Evolutionary conservation across 768 basidiomycete genomes (phyloP), one percentile per base, ranked within the genome.

Genomic region (Mycena chlorophos): DNA sequence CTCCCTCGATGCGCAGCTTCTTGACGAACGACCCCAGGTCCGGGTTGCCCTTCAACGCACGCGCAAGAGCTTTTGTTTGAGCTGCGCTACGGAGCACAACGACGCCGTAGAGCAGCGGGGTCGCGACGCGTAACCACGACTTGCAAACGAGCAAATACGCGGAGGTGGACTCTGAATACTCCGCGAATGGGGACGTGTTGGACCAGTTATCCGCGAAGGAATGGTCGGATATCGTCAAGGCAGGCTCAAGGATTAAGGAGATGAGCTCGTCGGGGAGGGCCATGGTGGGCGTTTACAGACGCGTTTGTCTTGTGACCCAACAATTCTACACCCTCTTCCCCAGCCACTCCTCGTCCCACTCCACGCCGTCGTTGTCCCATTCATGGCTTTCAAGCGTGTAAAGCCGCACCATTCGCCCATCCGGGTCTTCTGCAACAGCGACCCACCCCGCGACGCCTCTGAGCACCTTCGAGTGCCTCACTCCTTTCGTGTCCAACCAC

Each of bases 1-100:
- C 60, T 12, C 62, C 61, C 49, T 65, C 62, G 28, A 65, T 47
- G 22, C 63, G 63, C 20, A 66, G 52, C 42, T 65, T 66, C 56
- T 62, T 58, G 51, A 67, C 63, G 40, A 65, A 62, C 2, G 26
- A 19, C 20, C 58, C 66, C 6, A 67, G 54, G 8, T 50, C 16
- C 10, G 23, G 12, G 19, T 63, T 61, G 13, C 26, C 39, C n/a
- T 49, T 45, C 5, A 67, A 40, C 4, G 63, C 55, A 8, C 49
- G 53, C 12, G 58, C 56, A 25, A 66, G 46, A 17, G 64, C 55
- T 12, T 57, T 43, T 1, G 57, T 56, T 49, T 67, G 66, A n/a
- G 58, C 58, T 42, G 51, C 61, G 1, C 51, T 62, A 16, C 63
- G 57, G 8, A 65, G 28, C 13, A 66, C 49, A 4, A 68, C 63